Conservation (phyloP, 1,284 basidiomycete species). For the Apiotrichum akiyoshidainum region DNA sequence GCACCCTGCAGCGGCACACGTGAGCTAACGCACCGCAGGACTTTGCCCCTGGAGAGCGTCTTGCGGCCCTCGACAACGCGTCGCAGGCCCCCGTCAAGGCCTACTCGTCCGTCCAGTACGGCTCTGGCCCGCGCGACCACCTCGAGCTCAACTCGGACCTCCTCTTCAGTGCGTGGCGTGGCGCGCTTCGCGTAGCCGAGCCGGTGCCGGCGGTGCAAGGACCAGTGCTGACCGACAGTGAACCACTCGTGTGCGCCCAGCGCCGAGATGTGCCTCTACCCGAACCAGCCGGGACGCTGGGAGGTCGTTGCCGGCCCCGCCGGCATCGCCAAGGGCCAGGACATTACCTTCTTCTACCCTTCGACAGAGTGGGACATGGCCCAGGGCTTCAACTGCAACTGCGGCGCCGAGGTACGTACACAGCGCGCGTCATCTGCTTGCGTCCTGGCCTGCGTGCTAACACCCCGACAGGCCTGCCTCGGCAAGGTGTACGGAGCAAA, state of each 20-base stretch:
- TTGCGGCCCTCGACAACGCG: conserved; percentile 39
- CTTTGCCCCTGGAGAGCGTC: conserved; percentile 32
- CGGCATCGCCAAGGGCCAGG: conserved; percentile 52
- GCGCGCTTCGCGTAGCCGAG: neutral
- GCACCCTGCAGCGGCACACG: too few species aligned
- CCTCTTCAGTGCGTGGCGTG: conserved; percentile 53
- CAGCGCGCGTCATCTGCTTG: neutral
- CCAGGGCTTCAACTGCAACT: conserved; percentile 61
- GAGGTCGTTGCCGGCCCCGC: conserved; percentile 49
- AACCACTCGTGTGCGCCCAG: conserved; percentile 68
- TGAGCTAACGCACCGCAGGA: conserved; percentile 29
- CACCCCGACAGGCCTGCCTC: conserved; percentile 45
- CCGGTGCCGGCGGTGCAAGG: too few species aligned
- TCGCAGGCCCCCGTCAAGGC: conserved; percentile 45
- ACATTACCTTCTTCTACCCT: conserved; percentile 62
- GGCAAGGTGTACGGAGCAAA: conserved; percentile 52
- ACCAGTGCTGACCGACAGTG: conserved; percentile 41
- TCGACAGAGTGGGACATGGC: conserved; percentile 70
- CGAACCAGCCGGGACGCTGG: conserved; percentile 52
- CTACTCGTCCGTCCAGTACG: conserved; percentile 51
- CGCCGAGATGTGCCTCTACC: conserved; percentile 58
- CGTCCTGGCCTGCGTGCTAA: too few species aligned
- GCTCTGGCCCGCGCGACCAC: conserved; percentile 56
- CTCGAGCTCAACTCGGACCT: conserved; percentile 64
- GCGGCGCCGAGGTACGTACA: conserved; percentile 50